Conservation (phyloP, 306 rosid species). For the Medicago truncatula region DNA sequence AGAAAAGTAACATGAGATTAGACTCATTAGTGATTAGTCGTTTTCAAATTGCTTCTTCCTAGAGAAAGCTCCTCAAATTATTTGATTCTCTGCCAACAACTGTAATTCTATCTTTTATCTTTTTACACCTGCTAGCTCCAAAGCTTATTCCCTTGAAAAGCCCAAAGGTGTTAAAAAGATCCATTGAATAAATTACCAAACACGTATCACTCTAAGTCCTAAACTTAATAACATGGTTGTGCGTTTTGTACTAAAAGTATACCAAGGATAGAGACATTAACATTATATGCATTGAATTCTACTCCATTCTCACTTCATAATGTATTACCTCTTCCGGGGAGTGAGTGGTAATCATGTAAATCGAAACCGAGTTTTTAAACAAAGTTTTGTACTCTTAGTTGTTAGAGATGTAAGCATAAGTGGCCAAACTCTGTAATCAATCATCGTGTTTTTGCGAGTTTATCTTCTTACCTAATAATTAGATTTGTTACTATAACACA, state of each 20-base stretch:
- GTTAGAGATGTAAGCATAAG: background rate
- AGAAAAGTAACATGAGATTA: constrained; percentile 43
- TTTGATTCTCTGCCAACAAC: constrained; percentile 17
- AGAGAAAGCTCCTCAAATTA: constrained; percentile 24
- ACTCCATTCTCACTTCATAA: no score
- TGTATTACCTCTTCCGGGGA: no score
- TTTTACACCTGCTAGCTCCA: background rate
- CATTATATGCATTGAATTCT: background rate
- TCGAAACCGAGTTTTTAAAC: no score
- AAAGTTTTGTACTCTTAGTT: background rate
- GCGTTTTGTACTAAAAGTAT: background rate
- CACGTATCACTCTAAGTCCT: background rate
- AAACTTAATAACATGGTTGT: background rate
- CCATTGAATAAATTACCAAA: background rate
- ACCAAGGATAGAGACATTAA: background rate
- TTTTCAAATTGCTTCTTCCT: constrained; percentile 46
- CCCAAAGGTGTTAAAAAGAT: background rate
- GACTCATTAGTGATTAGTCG: constrained; percentile 35
- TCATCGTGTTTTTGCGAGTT: background rate
- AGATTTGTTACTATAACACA: background rate
- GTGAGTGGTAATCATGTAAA: no score
- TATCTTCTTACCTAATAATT: background rate
- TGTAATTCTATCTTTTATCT: constrained; percentile 34
- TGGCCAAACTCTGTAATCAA: background rate
- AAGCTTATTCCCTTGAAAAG: background rate